Percentiles rank a stretch among this genome's conserved stretches.
Conservation (phyloP, 768 basidiomycete species). For the Lactifluus piperatus region DNA sequence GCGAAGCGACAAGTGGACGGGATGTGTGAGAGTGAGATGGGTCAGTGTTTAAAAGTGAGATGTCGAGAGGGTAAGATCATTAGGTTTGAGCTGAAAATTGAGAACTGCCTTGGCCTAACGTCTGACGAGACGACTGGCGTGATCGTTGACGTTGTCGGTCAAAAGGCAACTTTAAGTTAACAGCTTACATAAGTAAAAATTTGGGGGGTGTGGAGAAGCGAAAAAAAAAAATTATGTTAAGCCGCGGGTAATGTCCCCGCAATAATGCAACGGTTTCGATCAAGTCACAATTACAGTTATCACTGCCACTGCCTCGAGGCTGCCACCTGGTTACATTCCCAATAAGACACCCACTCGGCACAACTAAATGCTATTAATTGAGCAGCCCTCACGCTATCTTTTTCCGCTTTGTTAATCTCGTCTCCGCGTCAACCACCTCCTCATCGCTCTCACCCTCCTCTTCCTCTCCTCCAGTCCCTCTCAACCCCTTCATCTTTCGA, state of each 20-base stretch:
- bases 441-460: constrained; percentile 16
- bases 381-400: constrained; percentile 13
- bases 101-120: neutral
- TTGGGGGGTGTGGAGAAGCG: neutral
- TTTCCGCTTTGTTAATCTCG: constrained; percentile 18
- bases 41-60: neutral
- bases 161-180: neutral
- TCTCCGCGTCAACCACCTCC: constrained; percentile 19
- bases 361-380: neutral
- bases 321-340: neutral
- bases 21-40: neutral
- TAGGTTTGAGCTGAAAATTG: neutral
- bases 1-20: neutral
- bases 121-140: neutral
- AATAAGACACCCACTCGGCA: neutral
- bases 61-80: neutral
- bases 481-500: constrained; percentile 95
- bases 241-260: neutral
- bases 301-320: neutral
- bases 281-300: neutral
- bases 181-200: constrained; percentile 10
- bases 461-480: constrained; percentile 30
- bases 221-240: neutral
- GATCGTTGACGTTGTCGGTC: constrained; percentile 1
- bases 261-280: too few species aligned